These are phyloP conservation scores for Rubroboletus satanas DNA, from an alignment of 768 basidiomycete genomes.

Conservation along the genomic window DNA sequence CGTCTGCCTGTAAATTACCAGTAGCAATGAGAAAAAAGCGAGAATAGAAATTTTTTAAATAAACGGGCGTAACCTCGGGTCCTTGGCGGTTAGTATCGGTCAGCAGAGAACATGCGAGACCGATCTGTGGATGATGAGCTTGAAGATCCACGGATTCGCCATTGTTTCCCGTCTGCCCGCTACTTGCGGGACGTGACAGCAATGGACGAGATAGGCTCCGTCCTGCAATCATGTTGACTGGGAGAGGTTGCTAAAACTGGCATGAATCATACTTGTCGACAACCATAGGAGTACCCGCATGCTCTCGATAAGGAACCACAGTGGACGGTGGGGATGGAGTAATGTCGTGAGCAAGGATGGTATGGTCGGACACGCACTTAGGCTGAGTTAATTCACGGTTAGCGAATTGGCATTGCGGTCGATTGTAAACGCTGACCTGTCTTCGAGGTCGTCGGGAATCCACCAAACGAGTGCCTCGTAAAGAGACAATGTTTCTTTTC, in stretches of 20 bases:
- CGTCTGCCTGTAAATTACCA: constrained; percentile 29
- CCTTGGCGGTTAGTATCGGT: constrained; percentile 40
- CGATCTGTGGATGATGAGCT: constrained; percentile 41
- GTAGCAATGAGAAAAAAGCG: background rate
- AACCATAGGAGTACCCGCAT: constrained; percentile 51
- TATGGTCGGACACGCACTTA: constrained; percentile 38
- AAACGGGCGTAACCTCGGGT: constrained; percentile 34
- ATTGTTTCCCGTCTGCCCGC: constrained; percentile 15
- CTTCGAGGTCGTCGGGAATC: constrained; percentile 40
- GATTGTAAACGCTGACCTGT: constrained; percentile 26
- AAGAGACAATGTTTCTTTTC: constrained; percentile 41
- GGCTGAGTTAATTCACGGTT: constrained; percentile 24
- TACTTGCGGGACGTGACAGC: constrained; percentile 34
- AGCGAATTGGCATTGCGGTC: background rate
- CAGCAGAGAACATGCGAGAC: constrained; percentile 46
- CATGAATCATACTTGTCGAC: constrained; percentile 38
- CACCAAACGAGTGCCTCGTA: constrained; percentile 54
- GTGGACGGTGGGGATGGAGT: constrained; percentile 48
- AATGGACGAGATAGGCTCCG: constrained; percentile 39
- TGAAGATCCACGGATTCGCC: constrained; percentile 20
- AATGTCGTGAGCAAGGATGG: constrained; percentile 44
- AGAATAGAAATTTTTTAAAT: background rate
- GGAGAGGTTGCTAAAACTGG: background rate
- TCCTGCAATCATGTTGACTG: constrained; percentile 35
- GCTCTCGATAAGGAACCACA: constrained; percentile 46